A percentile compares a stretch with the other conserved stretches of the same genome.
Evolutionary conservation across 2,329 filamentous ascomycete genomes (phyloP).

Genomic region (Cladophialophora bantiana): DNA sequence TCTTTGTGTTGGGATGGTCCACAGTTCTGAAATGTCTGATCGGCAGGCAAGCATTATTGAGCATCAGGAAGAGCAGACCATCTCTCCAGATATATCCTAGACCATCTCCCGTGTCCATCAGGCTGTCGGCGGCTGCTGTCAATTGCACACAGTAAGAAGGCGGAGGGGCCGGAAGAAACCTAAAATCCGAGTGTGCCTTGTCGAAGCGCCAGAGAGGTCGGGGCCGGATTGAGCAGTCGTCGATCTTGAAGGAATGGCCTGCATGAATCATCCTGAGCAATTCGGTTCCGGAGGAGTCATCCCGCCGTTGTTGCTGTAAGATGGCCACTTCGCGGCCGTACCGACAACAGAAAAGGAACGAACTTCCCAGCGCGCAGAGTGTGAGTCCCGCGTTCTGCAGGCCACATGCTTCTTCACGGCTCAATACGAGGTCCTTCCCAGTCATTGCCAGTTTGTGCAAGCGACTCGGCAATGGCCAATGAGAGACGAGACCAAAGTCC

Average conservation of each 20-base stretch:
- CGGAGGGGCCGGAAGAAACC: conserved; percentile 6
- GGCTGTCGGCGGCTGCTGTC: not conserved
- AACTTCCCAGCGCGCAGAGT: not conserved
- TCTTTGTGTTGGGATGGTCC: not conserved
- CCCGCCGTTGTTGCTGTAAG: not conserved
- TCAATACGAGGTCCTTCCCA: conserved; percentile 4
- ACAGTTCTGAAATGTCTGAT: not conserved
- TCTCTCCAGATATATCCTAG: conserved; percentile 10
- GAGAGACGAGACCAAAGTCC: not conserved
- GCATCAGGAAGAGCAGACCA: not conserved
- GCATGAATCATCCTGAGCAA: not conserved
- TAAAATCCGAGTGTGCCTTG: conserved; percentile 11
- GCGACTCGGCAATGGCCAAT: conserved; percentile 12
- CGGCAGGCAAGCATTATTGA: not conserved
- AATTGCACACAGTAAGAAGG: not conserved
- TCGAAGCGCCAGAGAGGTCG: not conserved
- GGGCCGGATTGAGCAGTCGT: not conserved
- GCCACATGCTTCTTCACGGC: not conserved
- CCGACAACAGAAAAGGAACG: not conserved
- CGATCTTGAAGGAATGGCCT: not conserved
- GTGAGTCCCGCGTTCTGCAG: not conserved
- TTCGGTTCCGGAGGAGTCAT: not conserved
- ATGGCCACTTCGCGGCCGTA: not conserved
- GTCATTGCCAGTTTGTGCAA: conserved; percentile 6
- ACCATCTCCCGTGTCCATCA: not conserved